Evolutionary conservation across 805 yeast genomes (phyloP).

Genomic region (Clavispora vitiphila): DNA sequence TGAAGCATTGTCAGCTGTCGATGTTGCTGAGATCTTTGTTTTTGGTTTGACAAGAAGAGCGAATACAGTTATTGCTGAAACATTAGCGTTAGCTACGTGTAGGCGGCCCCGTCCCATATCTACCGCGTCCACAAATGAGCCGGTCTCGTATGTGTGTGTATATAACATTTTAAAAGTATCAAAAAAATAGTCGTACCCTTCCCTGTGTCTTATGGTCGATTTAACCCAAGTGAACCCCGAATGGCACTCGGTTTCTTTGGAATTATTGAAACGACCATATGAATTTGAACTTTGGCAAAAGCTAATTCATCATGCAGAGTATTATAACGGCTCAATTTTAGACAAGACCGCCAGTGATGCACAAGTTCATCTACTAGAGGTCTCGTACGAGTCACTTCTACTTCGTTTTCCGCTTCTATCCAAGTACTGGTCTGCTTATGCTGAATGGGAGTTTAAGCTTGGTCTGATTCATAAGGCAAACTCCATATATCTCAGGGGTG

Average conservation of each 20-base stretch:
- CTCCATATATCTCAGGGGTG: conserved; percentile 17
- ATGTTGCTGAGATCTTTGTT: conserved; percentile 70
- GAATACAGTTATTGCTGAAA: conserved; percentile 74
- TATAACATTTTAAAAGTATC: not conserved
- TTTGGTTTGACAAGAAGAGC: conserved; percentile 63
- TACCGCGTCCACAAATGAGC: conserved; percentile 21
- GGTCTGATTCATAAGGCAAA: conserved; percentile 38
- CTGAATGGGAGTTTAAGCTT: conserved; percentile 41
- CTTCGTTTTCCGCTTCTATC: conserved; percentile 45
- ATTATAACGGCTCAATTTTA: conserved; percentile 22
- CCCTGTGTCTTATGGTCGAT: not conserved
- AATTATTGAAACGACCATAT: conserved; percentile 31
- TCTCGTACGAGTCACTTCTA: conserved; percentile 40
- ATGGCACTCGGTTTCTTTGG: conserved; percentile 20
- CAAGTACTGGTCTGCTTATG: conserved; percentile 56
- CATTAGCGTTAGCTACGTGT: conserved; percentile 76
- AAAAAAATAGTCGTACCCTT: not conserved
- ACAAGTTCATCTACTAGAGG: conserved; percentile 30
- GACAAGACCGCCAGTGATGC: conserved; percentile 28
- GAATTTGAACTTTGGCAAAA: conserved; percentile 34
- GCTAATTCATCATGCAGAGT: conserved; percentile 27
- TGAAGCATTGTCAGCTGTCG: conserved; percentile 67
- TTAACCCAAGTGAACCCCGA: conserved; percentile 1
- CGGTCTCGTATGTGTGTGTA: not conserved
- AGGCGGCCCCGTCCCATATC: conserved; percentile 70